Percentiles rank a stretch among this genome's conserved stretches.
These are phyloP conservation scores for Suillus decipiens DNA, from an alignment of 768 basidiomycete species.

Conservation along the genomic window DNA sequence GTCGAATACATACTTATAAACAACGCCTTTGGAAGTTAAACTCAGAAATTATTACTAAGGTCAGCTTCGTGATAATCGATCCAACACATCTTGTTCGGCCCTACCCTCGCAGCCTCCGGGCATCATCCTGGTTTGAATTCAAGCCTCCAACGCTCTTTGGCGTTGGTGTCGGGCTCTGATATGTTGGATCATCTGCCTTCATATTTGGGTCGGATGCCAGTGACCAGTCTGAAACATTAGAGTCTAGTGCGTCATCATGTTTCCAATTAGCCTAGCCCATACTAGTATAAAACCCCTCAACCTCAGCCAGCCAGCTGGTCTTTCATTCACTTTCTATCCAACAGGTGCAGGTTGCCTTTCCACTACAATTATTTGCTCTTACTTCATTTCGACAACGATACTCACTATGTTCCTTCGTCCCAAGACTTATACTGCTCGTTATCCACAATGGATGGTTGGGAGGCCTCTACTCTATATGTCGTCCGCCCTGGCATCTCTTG, in stretches of 20 bases:
- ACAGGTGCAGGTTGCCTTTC: conserved; percentile 5
- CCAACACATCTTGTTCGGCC: neutral
- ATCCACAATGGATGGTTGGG: conserved; percentile 55
- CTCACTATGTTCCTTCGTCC: conserved; percentile 35
- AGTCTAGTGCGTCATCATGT: conserved; percentile 2
- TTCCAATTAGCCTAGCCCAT: neutral
- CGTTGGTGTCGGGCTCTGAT: neutral
- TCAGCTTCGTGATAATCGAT: no score
- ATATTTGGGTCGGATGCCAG: neutral
- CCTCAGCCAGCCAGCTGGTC: neutral
- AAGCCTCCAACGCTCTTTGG: neutral
- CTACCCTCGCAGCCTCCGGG: no score
- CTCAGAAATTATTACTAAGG: no score
- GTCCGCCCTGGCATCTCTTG: conserved; percentile 54
- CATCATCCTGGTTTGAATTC: neutral
- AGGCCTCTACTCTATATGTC: conserved; percentile 50
- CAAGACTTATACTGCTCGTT: conserved; percentile 44
- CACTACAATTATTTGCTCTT: conserved; percentile 6
- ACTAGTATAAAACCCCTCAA: neutral
- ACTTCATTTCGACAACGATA: conserved; percentile 17
- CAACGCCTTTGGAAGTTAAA: no score
- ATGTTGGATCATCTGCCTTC: neutral
- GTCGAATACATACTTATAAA: no score
- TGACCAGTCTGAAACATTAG: neutral
- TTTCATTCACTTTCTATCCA: conserved; percentile 1